Evolutionary conservation across 1,284 basidiomycete genomes (phyloP).

Genomic region (Melampsora larici-populina): DNA sequence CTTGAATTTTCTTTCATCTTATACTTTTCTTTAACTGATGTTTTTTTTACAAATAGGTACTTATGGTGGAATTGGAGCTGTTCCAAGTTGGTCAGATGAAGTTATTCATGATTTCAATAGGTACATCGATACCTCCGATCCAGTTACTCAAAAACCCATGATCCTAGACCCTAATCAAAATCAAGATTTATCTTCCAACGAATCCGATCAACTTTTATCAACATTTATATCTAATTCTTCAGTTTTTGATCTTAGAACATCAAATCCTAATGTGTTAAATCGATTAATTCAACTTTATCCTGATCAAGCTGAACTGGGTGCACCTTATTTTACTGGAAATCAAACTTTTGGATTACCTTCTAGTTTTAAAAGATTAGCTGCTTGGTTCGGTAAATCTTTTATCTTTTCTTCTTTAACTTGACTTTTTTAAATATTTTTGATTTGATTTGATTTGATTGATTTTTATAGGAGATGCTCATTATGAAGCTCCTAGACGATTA

Average conservation of each 20-base stretch:
- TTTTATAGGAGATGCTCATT: slow-evolving; percentile 27
- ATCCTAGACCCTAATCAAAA: too few relatives aligned
- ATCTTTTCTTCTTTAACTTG: too few relatives aligned
- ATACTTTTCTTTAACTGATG: not conserved
- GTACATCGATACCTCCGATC: too few relatives aligned
- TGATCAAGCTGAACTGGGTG: slow-evolving; percentile 44
- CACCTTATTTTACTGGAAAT: slow-evolving; percentile 46
- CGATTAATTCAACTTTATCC: slow-evolving; percentile 44
- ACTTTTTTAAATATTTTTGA: too few relatives aligned
- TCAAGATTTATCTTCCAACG: not conserved
- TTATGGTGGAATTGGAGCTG: slow-evolving; percentile 1
- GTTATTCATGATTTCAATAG: too few relatives aligned
- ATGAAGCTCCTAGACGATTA: slow-evolving; percentile 33
- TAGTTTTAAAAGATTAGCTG: slow-evolving; percentile 33
- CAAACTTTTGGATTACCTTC: slow-evolving; percentile 24
- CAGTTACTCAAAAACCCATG: too few relatives aligned
- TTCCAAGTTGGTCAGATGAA: too few relatives aligned
- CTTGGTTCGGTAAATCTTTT: slow-evolving; percentile 26
- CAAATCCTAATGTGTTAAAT: slow-evolving; percentile 8
- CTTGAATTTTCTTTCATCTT: too few relatives aligned
- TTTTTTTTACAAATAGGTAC: not conserved
- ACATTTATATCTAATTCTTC: slow-evolving; percentile 27
- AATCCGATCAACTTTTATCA: slow-evolving; percentile 12
- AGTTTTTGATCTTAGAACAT: slow-evolving; percentile 9
- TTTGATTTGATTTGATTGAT: not conserved